phyloP scores from a whole-genome alignment of 116 monocot genomes.

The Zostera marina region DNA sequence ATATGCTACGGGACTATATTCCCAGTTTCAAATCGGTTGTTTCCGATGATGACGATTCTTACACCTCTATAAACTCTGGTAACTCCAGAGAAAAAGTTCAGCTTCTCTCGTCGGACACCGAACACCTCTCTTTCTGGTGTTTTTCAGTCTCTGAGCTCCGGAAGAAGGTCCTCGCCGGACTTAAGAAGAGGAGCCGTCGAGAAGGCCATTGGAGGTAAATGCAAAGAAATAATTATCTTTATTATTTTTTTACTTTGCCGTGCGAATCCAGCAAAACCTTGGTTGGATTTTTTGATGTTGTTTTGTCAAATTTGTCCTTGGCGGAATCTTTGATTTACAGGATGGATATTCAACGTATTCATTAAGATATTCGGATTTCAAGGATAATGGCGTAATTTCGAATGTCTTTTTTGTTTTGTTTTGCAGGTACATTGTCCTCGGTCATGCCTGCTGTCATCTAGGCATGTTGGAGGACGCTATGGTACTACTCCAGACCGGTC shows the following conservation, averaged over 20 bases:
- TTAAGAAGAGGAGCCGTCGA: conserved; percentile 16
- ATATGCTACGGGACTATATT: conserved; percentile 84
- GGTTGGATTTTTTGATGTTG: neutral
- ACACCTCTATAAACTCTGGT: conserved; percentile 18
- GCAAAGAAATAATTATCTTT: too few relatives aligned
- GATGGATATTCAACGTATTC: neutral
- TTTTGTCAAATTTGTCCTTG: neutral
- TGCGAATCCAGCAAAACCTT: neutral
- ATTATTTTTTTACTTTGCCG: neutral
- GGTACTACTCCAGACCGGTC: conserved; percentile 77
- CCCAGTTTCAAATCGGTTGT: conserved; percentile 44
- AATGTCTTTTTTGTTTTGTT: neutral
- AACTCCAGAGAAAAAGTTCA: conserved; percentile 18
- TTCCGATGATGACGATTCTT: conserved; percentile 30
- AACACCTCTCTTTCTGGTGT: conserved; percentile 27
- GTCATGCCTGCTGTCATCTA: conserved; percentile 80
- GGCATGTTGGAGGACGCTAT: conserved; percentile 94
- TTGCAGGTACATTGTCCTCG: conserved; percentile 69
- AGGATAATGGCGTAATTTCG: neutral
- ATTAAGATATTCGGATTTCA: neutral
- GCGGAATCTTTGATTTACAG: neutral
- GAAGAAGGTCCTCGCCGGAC: conserved; percentile 51
- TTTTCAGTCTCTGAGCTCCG: conserved; percentile 65
- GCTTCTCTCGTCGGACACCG: conserved; percentile 19
- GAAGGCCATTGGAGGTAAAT: conserved; percentile 83